Evolutionary conservation across 805 yeast genomes (phyloP), one percentile per base, ranked within the genome.

Genomic region (Lipomyces anomalus): DNA sequence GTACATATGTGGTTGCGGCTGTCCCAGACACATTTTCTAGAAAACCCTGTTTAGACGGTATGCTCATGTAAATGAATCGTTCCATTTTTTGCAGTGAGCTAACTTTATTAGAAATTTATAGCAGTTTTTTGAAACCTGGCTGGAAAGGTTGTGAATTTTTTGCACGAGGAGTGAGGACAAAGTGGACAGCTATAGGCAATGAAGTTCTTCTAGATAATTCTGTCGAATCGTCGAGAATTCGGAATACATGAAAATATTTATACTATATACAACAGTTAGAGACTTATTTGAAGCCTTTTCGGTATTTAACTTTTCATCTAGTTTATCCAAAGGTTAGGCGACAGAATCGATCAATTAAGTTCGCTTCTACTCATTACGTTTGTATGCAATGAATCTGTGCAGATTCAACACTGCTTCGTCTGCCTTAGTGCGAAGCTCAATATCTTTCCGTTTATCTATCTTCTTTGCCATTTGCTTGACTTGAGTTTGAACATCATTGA

Each of bases 331-430:
- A 9, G 9, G 30, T 13, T 9, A 9, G 30, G 30, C 30, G 9
- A n/a, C n/a, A n/a, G n/a, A n/a, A n/a, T n/a, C n/a, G n/a, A n/a
- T n/a, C n/a, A n/a, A n/a, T 26, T 40, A 38, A 3, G 21, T 30
- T 16, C 32, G 23, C 33, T 35, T 35, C 40, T 58, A 55, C 58
- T 79, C 84, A 23, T 63, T 62, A 41, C 62, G 63, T 57, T 92
- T 90, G 67, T 90, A 90, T 45, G 75, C 75, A 44, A 90, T 77
- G 62, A 92, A 90, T 48, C 95, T 70, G 11, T 74, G 78, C 54
- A 90, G 66, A 54, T 85, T 88, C 37, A 65, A 62, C 55, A 77
- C 69, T 1, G 82, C 78, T 47, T 84, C 92, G 42, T 80, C 84
- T 29, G 82, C 84, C 52, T 71, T 73, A 17, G 63, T 68, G 61